phyloP scores from a whole-genome alignment of 129 eudicot genomes.

The Rutidosis leptorrhynchoides region DNA sequence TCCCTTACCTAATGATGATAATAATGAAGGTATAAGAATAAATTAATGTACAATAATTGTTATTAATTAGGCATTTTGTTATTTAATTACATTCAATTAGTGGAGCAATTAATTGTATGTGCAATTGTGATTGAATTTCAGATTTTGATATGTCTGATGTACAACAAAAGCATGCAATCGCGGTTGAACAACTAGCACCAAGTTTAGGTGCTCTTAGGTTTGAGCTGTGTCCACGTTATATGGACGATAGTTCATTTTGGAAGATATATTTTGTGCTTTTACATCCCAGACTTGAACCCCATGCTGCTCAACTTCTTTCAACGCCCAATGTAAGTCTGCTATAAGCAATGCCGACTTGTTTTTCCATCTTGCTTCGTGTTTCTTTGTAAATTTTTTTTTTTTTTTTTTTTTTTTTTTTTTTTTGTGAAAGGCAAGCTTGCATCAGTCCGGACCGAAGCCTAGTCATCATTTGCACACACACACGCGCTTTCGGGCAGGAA shows the following conservation, averaged over 20 bases:
- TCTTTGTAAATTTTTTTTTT: neutral
- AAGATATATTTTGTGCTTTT: slow-evolving; percentile 86
- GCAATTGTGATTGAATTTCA: slow-evolving; percentile 17
- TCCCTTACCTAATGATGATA: slow-evolving; percentile 55
- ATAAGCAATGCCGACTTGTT: neutral
- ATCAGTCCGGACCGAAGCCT: too few relatives aligned
- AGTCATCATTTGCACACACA: too few relatives aligned
- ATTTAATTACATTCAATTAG: neutral
- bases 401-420: too few relatives aligned
- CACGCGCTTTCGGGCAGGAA: too few relatives aligned
- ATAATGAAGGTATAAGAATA: slow-evolving; percentile 29
- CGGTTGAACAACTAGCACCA: slow-evolving; percentile 81
- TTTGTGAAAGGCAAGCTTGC: too few relatives aligned
- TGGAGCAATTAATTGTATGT: neutral
- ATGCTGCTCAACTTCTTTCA: slow-evolving; percentile 65
- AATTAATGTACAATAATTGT: neutral
- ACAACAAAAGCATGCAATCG: slow-evolving; percentile 87
- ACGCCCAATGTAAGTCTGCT: slow-evolving; percentile 60
- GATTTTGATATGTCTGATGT: slow-evolving; percentile 78
- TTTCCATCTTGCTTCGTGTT: neutral
- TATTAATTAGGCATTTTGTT: neutral
- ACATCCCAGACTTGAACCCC: slow-evolving; percentile 58
- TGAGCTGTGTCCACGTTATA: slow-evolving; percentile 76
- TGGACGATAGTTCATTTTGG: slow-evolving; percentile 80
- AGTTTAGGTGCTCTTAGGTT: slow-evolving; percentile 70